Conservation (phyloP, 2,329 filamentous ascomycete species). For the Aspergillus fischeri region DNA sequence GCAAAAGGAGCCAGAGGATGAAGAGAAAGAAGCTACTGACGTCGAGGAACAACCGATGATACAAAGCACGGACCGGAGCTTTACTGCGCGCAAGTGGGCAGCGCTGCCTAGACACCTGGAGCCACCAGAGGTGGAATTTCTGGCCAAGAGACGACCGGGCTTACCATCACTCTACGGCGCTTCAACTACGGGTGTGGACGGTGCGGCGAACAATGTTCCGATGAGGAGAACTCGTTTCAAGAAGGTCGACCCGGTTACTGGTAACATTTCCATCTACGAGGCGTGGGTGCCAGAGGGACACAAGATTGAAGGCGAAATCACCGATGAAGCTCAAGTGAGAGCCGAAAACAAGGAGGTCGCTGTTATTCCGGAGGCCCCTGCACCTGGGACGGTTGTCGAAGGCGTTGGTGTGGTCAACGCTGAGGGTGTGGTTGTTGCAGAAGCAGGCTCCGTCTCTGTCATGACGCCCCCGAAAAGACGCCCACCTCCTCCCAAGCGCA, state of each 20-base stretch:
- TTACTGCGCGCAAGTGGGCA: conserved; percentile 56
- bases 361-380: conserved; percentile 41
- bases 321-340: conserved; percentile 50
- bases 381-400: conserved; percentile 58
- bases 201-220: conserved; percentile 40
- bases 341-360: conserved; percentile 38
- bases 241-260: conserved; percentile 67
- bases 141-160: conserved; percentile 59
- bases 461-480: conserved; percentile 55
- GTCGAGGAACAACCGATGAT: conserved; percentile 27
- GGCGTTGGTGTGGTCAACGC: conserved; percentile 57
- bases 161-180: conserved; percentile 50
- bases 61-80: conserved; percentile 43
- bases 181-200: conserved; percentile 19
- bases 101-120: conserved; percentile 55
- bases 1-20: conserved; percentile 34
- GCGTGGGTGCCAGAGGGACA: conserved; percentile 77
- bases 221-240: conserved; percentile 79
- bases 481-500: conserved; percentile 74
- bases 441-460: conserved; percentile 42
- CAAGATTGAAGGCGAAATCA: conserved; percentile 74
- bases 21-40: conserved; percentile 34
- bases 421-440: conserved; percentile 55
- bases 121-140: conserved; percentile 56
- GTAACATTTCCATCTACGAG: conserved; percentile 80